phyloP scores from a whole-genome alignment of 768 basidiomycete species.

The Leccinum boreale region DNA sequence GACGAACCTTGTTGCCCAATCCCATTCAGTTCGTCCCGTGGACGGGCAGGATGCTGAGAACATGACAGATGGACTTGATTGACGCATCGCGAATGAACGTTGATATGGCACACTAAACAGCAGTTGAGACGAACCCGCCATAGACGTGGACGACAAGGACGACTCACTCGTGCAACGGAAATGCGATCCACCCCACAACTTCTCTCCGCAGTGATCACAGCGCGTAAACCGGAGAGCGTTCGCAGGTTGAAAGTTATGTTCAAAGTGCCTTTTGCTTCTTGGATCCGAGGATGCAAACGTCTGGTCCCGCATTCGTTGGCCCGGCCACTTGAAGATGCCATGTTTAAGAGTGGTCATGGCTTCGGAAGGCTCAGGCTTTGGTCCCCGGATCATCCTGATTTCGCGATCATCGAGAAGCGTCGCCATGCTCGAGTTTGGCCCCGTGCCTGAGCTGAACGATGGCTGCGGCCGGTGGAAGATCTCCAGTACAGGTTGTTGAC shows the following conservation, averaged over 20 bases:
- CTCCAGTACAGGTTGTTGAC: slow-evolving; percentile 11
- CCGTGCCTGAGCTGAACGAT: slow-evolving; percentile 12
- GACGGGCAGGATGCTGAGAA: slow-evolving; percentile 43
- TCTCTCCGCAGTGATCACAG: slow-evolving; percentile 96
- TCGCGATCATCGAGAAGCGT: slow-evolving; percentile 30
- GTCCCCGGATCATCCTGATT: slow-evolving; percentile 24
- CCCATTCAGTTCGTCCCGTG: slow-evolving; percentile 30
- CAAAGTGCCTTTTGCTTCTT: slow-evolving; percentile 42
- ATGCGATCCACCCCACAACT: slow-evolving; percentile 99
- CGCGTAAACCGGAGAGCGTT: slow-evolving; percentile 85
- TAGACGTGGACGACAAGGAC: not conserved
- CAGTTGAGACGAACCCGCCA: slow-evolving; percentile 2
- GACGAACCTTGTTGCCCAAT: slow-evolving; percentile 19
- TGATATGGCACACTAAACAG: slow-evolving; percentile 69
- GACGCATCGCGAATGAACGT: slow-evolving; percentile 85
- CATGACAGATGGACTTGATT: slow-evolving; percentile 67
- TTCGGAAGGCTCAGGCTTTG: slow-evolving; percentile 37
- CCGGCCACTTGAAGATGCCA: slow-evolving; percentile 72
- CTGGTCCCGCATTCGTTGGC: slow-evolving; percentile 50
- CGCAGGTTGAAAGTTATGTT: slow-evolving; percentile 88
- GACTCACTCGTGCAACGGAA: slow-evolving; percentile 81
- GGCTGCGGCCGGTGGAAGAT: slow-evolving; percentile 3
- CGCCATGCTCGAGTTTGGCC: slow-evolving; percentile 16
- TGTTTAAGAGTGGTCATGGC: slow-evolving; percentile 49
- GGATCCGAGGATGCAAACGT: slow-evolving; percentile 32